Evolutionary conservation across 1,284 basidiomycete species (phyloP), one percentile per base, ranked within the genome.

Genomic region (Baeospora myosura): DNA sequence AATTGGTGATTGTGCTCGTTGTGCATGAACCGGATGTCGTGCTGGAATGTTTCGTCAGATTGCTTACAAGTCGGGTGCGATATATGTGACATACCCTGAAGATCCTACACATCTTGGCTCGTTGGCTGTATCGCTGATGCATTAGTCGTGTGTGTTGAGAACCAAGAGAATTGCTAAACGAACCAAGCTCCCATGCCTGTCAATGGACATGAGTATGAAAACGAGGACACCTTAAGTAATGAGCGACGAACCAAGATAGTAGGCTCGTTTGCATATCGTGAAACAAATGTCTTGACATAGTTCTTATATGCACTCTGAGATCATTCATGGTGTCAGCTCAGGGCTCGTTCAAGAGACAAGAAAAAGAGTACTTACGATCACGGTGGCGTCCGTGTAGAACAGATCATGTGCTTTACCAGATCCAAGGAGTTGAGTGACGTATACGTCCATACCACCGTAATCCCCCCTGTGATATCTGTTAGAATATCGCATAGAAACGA

Each of bases 381-480:
- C 60, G 10, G 52, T 59, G 11, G 61, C 46, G 43, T 72, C 60
- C 17, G 67, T 67, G 54, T 69, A 74, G 56, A 74, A 74, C 21
- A 61, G 51, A 47, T 71, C 68, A 46, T 73, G 71, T 40, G 56
- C 45, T 2, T 58, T 50, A 24, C 51, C 52, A 17, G 62, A 59
- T 26, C 60, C 60, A 4, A 75, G 62, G 29, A 72, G 55, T 43
- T 69, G 68, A 24, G 61, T 62, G 26, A 71, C 64, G 44, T 72
- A 72, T 25, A 69, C 68, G 44, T 74, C 71, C 65, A 72, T 69
- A 31, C 71, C 71, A 30, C 76, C n/a, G n/a, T n/a, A n/a, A n/a
- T n/a, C n/a, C n/a, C n/a, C n/a, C n/a, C n/a, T n/a, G n/a, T n/a
- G n/a, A n/a, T n/a, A n/a, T n/a, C n/a, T n/a, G n/a, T n/a, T n/a